phyloP scores from a whole-genome alignment of 2,329 filamentous ascomycete genomes.

The Parascedosporium putredinis region DNA sequence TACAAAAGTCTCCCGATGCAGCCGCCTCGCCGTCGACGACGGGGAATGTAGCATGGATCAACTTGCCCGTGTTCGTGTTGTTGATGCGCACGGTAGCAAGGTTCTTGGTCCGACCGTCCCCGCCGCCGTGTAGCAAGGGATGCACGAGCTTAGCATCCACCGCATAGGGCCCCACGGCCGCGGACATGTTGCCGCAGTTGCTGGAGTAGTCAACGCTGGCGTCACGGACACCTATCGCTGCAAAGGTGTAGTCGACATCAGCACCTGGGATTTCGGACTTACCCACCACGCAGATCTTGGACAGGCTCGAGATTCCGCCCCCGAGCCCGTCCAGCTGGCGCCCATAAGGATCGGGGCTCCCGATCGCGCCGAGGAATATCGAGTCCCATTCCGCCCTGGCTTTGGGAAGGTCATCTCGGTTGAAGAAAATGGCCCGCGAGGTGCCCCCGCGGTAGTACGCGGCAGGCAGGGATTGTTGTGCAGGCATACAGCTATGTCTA shows the following conservation, averaged over 20 bases:
- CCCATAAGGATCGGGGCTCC: slow-evolving; percentile 54
- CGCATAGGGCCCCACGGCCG: slow-evolving; percentile 55
- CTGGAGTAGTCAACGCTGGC: slow-evolving; percentile 52
- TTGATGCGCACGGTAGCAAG: slow-evolving; percentile 45
- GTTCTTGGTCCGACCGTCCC: slow-evolving; percentile 15
- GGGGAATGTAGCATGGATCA: slow-evolving; percentile 47
- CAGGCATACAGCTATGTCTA: no score
- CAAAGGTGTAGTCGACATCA: slow-evolving; percentile 63
- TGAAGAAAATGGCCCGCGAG: slow-evolving; percentile 52
- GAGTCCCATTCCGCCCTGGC: slow-evolving; percentile 24
- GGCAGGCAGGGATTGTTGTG: slow-evolving; percentile 6
- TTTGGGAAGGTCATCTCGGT: slow-evolving; percentile 24
- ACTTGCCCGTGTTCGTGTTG: slow-evolving; percentile 63
- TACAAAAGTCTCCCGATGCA: slow-evolving; percentile 42
- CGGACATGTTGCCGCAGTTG: slow-evolving; percentile 69
- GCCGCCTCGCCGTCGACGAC: slow-evolving; percentile 36
- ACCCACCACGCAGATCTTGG: slow-evolving; percentile 60
- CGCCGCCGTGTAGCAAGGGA: background rate
- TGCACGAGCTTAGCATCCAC: slow-evolving; percentile 41
- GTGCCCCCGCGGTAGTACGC: slow-evolving; percentile 46
- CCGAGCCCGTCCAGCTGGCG: slow-evolving; percentile 65
- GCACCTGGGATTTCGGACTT: slow-evolving; percentile 32
- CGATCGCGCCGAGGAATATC: slow-evolving; percentile 50
- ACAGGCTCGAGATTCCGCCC: slow-evolving; percentile 56
- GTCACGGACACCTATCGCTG: slow-evolving; percentile 55